phyloP scores from a whole-genome alignment of 345 rosid species.

The Tarenaya hassleriana region DNA sequence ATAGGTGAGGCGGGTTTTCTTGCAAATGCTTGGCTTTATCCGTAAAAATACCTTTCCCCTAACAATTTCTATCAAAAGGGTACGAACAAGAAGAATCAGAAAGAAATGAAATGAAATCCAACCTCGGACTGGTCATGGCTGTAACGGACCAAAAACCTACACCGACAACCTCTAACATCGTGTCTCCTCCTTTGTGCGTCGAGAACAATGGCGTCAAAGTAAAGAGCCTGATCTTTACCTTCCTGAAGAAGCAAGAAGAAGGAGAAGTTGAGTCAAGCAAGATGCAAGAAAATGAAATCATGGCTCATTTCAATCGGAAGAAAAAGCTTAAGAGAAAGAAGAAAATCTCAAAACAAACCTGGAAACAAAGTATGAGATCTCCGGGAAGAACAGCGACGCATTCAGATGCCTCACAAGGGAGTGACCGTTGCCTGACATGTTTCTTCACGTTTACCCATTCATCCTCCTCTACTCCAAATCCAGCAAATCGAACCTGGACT shows the following conservation, averaged over 20 bases:
- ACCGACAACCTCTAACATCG: constrained; percentile 97
- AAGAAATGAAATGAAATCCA: constrained; percentile 21
- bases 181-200: constrained; percentile 97
- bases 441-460: constrained; percentile 89
- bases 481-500: constrained; percentile 86
- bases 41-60: no score
- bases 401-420: constrained; percentile 97
- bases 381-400: constrained; percentile 99
- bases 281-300: constrained; percentile 1
- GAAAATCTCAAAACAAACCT: constrained; percentile 50
- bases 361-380: constrained; percentile 96
- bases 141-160: constrained; percentile 95
- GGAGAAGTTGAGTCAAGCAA: background rate
- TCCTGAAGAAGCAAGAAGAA: constrained; percentile 46
- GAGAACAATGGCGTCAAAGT: constrained; percentile 91
- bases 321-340: constrained; percentile 12
- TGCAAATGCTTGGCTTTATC: background rate
- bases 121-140: constrained; percentile 98
- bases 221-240: constrained; percentile 98
- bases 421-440: constrained; percentile 86
- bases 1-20: constrained; percentile 19
- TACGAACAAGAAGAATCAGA: constrained; percentile 7
- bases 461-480: constrained; percentile 93
- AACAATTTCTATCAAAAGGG: constrained; percentile 4
- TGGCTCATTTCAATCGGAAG: constrained; percentile 2